A percentile compares a stretch with the other conserved stretches of the same genome.
These are phyloP conservation scores for Fonsecaea nubica DNA, from an alignment of 2,329 filamentous ascomycete species.

Conservation along the genomic window DNA sequence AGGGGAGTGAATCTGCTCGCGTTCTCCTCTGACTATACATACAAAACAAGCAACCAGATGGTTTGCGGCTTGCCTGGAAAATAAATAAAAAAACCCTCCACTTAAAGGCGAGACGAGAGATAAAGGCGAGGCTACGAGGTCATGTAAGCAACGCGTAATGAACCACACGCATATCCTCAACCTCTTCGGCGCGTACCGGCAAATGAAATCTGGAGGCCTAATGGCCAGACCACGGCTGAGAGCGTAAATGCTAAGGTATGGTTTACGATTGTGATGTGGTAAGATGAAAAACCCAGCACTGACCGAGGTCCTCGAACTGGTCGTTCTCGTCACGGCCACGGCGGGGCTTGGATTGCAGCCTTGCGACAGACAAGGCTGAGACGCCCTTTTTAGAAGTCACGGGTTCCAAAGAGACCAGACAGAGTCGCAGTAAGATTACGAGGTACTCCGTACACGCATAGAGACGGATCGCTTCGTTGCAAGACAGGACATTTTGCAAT, in stretches of 20 bases:
- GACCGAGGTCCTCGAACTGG: background rate
- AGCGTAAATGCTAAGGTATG: background rate
- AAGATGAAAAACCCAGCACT: background rate
- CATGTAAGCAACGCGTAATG: background rate
- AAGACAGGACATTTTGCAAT: background rate
- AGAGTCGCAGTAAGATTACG: background rate
- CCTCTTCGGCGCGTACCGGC: background rate
- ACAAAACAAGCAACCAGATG: background rate
- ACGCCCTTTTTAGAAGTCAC: background rate
- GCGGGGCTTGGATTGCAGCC: background rate
- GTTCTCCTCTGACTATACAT: background rate
- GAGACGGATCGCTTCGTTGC: background rate
- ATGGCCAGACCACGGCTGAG: background rate
- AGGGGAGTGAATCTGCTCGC: background rate
- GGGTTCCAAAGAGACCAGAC: background rate
- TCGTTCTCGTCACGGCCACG: background rate
- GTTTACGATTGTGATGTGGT: background rate
- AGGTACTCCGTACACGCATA: background rate
- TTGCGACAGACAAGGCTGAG: background rate
- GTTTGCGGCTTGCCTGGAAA: no score
- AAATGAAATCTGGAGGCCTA: background rate
- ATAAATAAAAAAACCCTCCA: background rate
- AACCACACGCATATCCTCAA: background rate
- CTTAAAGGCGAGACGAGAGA: background rate
- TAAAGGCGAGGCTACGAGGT: background rate